phyloP scores from a whole-genome alignment of 768 basidiomycete genomes.

The Ramaria rubella region DNA sequence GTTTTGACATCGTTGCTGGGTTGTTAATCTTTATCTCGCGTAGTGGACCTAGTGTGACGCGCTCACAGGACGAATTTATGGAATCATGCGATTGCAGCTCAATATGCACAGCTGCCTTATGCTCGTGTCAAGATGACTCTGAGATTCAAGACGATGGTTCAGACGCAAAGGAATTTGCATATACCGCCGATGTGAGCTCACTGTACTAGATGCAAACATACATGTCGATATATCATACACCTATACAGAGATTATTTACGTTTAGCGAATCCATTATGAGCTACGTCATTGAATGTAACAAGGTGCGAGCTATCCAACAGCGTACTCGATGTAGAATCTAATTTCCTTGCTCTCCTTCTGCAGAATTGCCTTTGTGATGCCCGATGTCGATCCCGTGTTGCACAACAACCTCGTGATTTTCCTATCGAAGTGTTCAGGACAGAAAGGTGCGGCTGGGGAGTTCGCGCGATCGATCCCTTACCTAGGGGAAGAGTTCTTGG shows the following conservation, averaged over 20 bases:
- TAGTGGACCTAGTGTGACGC: conserved; percentile 11
- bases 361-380: conserved; percentile 41
- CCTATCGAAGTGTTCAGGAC: conserved; percentile 67
- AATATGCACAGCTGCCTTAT: conserved; percentile 24
- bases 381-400: conserved; percentile 53
- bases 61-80: conserved; percentile 27
- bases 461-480: conserved; percentile 38
- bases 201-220: background rate
- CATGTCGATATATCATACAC: background rate
- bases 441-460: conserved; percentile 55
- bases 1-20: background rate
- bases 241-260: conserved; percentile 2
- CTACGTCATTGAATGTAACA: conserved; percentile 56
- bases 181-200: conserved; percentile 34
- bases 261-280: background rate
- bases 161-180: conserved; percentile 32
- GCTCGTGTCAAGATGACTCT: conserved; percentile 45
- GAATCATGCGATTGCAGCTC: conserved; percentile 38
- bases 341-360: too few species aligned
- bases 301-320: conserved; percentile 32
- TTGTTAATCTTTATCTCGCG: background rate
- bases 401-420: conserved; percentile 49
- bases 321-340: too few species aligned
- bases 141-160: conserved; percentile 29
- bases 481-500: conserved; percentile 55